Base-by-base conservation (phyloP, 2,329 filamentous ascomycete species). In the Aspergillus sergii region DNA sequence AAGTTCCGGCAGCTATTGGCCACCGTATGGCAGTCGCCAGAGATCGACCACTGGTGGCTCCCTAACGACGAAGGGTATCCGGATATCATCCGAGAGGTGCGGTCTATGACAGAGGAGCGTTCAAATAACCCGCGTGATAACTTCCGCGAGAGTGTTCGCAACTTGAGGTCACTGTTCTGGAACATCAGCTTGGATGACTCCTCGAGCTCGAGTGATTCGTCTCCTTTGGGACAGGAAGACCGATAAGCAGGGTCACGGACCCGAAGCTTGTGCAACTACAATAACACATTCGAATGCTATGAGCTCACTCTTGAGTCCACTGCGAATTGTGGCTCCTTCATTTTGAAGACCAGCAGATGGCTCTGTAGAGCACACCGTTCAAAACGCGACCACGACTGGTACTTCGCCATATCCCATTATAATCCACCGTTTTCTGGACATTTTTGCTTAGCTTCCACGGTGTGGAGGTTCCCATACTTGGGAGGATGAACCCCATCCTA, bases 31-130 rank as follows among this genome's bases (percentile, higher is more conserved):
- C 83, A 86, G 64, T 86, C 92, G 50, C 85, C 87, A 16, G 88
- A 89, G 23, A 88, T 93, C 59, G 86, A 87, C 51, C 84, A 89
- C 62, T 97, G 93, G 92, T 99, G 95, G 95, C 85, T 97, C 3
- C 92, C 93, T 2, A 86, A 95, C 75, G 87, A 92, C 66, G 91
- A 94, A 79, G 88, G 87, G 1, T 91, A 91, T 71, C 89, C 87
- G 12, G 86, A 87, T 0, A 86, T 96, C 48, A 84, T 97, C 59
- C 89, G 89, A 58, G 90, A 86, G 59, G 89, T 97, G 65, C 90
- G 94, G 23, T 86, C 88, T 48, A 94, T 97, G 78, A 92, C 93
- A 32, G 89, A 92, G 69, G 92, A 95, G 67, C 87, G 92, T 55
- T 91, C 85, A 9, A 86, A 82, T 23, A 86, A 79, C 45, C 81